A percentile compares a stretch with the other conserved stretches of the same genome.
Conservation (phyloP, 2,329 filamentous ascomycete species). For the Penicillium sclerotiorum region DNA sequence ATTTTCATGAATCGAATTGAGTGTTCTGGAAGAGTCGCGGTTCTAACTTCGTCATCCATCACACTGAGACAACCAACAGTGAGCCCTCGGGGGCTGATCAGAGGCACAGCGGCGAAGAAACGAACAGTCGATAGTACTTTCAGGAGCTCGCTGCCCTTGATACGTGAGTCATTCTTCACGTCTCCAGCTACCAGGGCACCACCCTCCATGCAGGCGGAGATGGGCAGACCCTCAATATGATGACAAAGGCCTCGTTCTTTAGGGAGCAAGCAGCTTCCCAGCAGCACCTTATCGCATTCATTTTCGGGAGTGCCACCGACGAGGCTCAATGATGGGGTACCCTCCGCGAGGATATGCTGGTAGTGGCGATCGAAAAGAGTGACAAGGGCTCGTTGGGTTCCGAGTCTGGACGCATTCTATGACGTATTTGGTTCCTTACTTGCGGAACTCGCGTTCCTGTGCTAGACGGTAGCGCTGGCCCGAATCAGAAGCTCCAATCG, state of each 20-base stretch:
- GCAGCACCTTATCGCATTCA: constrained; percentile 27
- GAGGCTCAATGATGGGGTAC: constrained; percentile 47
- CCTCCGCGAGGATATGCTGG: constrained; percentile 57
- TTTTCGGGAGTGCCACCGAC: background rate
- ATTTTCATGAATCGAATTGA: constrained; percentile 59
- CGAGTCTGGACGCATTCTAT: no score
- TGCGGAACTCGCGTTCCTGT: background rate
- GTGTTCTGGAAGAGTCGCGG: constrained; percentile 19
- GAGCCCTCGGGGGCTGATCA: constrained; percentile 56
- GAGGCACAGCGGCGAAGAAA: constrained; percentile 61
- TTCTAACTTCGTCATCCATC: constrained; percentile 55
- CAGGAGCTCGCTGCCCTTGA: constrained; percentile 14
- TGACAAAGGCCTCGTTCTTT: constrained; percentile 30
- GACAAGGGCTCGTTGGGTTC: constrained; percentile 48
- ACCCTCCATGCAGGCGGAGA: background rate
- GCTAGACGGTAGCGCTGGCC: background rate
- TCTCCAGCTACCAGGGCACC: constrained; percentile 33
- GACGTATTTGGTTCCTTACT: no score
- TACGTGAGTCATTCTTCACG: constrained; percentile 32
- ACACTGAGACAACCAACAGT: constrained; percentile 62
- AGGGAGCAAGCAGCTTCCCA: constrained; percentile 32
- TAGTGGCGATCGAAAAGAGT: constrained; percentile 54
- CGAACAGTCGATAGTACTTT: constrained; percentile 27
- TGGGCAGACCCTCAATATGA: constrained; percentile 14
- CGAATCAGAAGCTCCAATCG: no score